phyloP scores from a whole-genome alignment of 179 eudicot species.

The Corrigiola litoralis region DNA sequence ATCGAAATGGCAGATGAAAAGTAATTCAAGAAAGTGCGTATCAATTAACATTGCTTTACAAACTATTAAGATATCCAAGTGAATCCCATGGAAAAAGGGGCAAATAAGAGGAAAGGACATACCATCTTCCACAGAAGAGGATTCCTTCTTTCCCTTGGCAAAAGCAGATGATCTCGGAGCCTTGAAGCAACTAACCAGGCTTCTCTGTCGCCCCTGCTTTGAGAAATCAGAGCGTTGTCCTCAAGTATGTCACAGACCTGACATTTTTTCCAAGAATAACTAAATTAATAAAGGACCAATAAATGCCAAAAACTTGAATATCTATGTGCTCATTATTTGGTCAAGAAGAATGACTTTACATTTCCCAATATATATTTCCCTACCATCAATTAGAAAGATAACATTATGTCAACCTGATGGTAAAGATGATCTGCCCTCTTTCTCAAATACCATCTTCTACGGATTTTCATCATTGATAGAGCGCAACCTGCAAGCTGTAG shows the following conservation, averaged over 20 bases:
- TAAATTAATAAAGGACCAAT: background rate
- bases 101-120: background rate
- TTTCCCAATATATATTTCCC: background rate
- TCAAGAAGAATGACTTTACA: too few relatives aligned
- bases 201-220: slow-evolving; percentile 49
- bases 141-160: slow-evolving; percentile 85
- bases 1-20: too few relatives aligned
- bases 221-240: slow-evolving; percentile 66
- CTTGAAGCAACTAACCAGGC: slow-evolving; percentile 94
- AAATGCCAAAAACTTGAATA: background rate
- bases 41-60: too few relatives aligned
- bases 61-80: too few relatives aligned
- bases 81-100: background rate
- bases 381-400: background rate
- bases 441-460: slow-evolving; percentile 50
- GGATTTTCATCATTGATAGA: slow-evolving; percentile 38
- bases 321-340: too few relatives aligned
- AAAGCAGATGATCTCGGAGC: slow-evolving; percentile 91
- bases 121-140: slow-evolving; percentile 82
- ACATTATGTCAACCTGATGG: slow-evolving; percentile 49
- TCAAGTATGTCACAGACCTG: slow-evolving; percentile 93
- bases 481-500: slow-evolving; percentile 63
- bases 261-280: slow-evolving; percentile 4
- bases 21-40: too few relatives aligned
- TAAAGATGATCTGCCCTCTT: slow-evolving; percentile 80